phyloP scores from a whole-genome alignment of 495 filamentous ascomycete genomes.

The Tuber borchii region DNA sequence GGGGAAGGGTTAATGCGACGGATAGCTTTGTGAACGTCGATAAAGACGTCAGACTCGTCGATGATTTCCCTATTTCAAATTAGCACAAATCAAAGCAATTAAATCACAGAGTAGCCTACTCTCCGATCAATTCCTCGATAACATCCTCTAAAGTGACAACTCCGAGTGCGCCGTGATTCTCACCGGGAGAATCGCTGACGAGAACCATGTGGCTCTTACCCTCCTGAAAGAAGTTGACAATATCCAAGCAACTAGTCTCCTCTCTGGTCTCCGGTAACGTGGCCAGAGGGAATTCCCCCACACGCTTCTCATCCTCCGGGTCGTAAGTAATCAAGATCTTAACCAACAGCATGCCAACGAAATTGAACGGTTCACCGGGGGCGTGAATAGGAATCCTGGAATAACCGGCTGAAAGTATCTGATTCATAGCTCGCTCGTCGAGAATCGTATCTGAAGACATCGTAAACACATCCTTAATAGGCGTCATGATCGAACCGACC shows the following conservation, averaged over 20 bases:
- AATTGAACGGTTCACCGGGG: constrained; percentile 74
- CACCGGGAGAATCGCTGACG: constrained; percentile 81
- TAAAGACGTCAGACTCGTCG: constrained; percentile 89
- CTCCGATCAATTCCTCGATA: constrained; percentile 95
- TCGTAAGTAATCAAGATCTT: constrained; percentile 99
- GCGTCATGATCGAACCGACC: constrained; percentile 93
- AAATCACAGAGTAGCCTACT: constrained; percentile 54
- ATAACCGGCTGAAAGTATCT: constrained; percentile 85
- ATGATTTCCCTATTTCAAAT: constrained; percentile 50
- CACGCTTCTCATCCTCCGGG: constrained; percentile 77
- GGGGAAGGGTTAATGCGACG: constrained; percentile 67
- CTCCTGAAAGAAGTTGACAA: constrained; percentile 99
- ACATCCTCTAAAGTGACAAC: constrained; percentile 96
- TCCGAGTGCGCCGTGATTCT: constrained; percentile 79
- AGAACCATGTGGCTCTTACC: constrained; percentile 99
- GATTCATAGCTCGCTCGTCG: constrained; percentile 86
- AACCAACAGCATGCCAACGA: constrained; percentile 93
- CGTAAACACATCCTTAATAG: constrained; percentile 92
- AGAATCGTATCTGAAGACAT: constrained; percentile 88
- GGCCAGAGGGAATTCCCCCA: constrained; percentile 83
- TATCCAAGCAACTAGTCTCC: constrained; percentile 92
- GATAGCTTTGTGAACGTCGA: constrained; percentile 95
- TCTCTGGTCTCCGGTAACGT: constrained; percentile 91
- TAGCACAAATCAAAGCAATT: constrained; percentile 3
- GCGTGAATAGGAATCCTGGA: constrained; percentile 91